These are phyloP conservation scores for Magnusiomyces suaveolens DNA, from an alignment of 1,139 yeast species.

Conservation along the genomic window DNA sequence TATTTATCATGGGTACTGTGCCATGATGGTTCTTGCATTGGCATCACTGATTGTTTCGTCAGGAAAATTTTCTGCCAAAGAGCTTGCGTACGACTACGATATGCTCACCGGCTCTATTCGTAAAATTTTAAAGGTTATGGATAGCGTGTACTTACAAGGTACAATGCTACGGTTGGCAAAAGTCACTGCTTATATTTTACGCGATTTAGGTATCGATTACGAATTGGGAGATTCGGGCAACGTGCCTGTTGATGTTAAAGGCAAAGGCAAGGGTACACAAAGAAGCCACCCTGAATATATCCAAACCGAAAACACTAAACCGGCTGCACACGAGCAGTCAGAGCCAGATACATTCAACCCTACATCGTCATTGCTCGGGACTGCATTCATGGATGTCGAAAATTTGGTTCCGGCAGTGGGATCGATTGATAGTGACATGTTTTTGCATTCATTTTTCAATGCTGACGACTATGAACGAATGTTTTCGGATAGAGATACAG, in stretches of 20 bases:
- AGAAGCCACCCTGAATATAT: not conserved
- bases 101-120: slow-evolving; percentile 9
- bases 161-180: slow-evolving; percentile 13
- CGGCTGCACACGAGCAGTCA: not conserved
- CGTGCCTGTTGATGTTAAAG: not conserved
- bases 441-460: slow-evolving; percentile 2
- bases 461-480: slow-evolving; percentile 5
- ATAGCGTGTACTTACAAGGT: slow-evolving; percentile 12
- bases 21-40: slow-evolving; percentile 12
- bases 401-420: not conserved
- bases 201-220: slow-evolving; percentile 11
- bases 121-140: slow-evolving; percentile 13
- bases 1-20: slow-evolving; percentile 14
- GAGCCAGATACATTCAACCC: not conserved
- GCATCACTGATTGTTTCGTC: slow-evolving; percentile 12
- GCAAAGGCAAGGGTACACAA: not conserved
- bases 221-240: not conserved
- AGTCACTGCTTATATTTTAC: slow-evolving; percentile 13
- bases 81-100: slow-evolving; percentile 11
- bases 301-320: not conserved
- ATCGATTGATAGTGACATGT: not conserved
- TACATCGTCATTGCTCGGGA: not conserved
- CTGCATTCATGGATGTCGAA: not conserved
- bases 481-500: slow-evolving; percentile 1
- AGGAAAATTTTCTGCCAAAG: slow-evolving; percentile 9